Conservation (phyloP, 495 filamentous ascomycete species). For the Sordaria brevicollis region DNA sequence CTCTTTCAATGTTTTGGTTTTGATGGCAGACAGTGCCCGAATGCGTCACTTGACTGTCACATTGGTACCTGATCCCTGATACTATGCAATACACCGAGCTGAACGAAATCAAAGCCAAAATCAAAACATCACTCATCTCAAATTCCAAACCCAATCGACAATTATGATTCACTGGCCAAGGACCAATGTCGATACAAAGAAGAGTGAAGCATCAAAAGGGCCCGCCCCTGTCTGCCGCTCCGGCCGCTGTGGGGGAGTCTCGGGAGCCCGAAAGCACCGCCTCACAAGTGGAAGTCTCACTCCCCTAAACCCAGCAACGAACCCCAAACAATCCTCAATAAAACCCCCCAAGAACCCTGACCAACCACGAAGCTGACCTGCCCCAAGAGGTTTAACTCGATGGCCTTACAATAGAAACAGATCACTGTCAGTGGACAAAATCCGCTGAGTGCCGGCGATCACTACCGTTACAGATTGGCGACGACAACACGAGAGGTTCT, state of each 20-base stretch:
- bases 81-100: neutral
- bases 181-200: neutral
- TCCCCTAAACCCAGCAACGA: neutral
- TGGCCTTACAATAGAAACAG: neutral
- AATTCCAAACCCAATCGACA: neutral
- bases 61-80: neutral
- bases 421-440: neutral
- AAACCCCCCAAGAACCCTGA: neutral
- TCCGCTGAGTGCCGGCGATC: neutral
- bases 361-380: neutral
- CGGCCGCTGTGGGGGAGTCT: neutral
- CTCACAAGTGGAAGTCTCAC: neutral
- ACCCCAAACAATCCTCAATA: neutral
- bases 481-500: neutral
- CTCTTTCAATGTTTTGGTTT: neutral
- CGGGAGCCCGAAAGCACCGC: neutral
- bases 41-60: neutral
- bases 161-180: neutral
- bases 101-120: neutral
- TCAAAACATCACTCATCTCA: neutral
- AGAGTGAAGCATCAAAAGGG: neutral
- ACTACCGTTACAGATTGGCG: neutral
- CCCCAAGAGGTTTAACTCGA: neutral
- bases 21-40: neutral
- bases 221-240: neutral